Base-by-base conservation (phyloP, 768 basidiomycete genomes). In the Leccinum pellstonianum region DNA sequence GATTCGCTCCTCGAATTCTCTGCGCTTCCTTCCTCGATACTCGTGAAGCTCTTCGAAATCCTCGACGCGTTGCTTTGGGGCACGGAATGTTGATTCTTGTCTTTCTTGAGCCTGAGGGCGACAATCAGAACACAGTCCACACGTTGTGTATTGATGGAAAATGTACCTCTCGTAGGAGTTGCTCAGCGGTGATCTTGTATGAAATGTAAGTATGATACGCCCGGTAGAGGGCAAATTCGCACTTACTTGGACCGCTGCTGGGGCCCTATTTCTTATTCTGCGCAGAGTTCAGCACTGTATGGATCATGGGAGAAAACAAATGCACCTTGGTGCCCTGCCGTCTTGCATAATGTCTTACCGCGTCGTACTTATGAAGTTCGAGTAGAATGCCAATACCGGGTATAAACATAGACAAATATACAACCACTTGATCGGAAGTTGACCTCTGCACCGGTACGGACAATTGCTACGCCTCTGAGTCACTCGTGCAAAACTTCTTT, bases 261-360 rank as follows among this genome's bases (percentile, higher is more conserved):
- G 90, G 17, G 96, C 96, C 54, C 96, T 84, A 76, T 98, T 98
- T 83, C 96, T 95, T 64, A 98, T 94, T 58, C 91, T 92, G 57
- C 15, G 57, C n/a, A 49, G 63, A 56, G 27, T 48, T 59, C 15
- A 56, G 57, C 48, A 25, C 10, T 46, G 31, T n/a, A 10, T 29
- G 61, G 7, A 10, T 27, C 14, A 25, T 14, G 4, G 41, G 25
- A 58, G 10, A 35, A 66, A 71, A 25, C 7, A 8, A 58, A 21
- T n/a, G 50, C 71, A 90, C 89, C 87, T 82, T 53, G 90, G 90
- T 50, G 89, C 90, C 55, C 90, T 80, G 51, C 89, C 90, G 82
- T 91, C 90, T 72, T 90, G 88, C 88, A 90, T 90, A 55, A 29
- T 62, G 48, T 33, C 43, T 33, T 58, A 35, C 19, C 10, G 31